Percentiles rank a stretch among this genome's conserved stretches.
These are phyloP conservation scores for Vickermania spadyakhi DNA, from an alignment of 208 protist genomes.

Conservation along the genomic window DNA sequence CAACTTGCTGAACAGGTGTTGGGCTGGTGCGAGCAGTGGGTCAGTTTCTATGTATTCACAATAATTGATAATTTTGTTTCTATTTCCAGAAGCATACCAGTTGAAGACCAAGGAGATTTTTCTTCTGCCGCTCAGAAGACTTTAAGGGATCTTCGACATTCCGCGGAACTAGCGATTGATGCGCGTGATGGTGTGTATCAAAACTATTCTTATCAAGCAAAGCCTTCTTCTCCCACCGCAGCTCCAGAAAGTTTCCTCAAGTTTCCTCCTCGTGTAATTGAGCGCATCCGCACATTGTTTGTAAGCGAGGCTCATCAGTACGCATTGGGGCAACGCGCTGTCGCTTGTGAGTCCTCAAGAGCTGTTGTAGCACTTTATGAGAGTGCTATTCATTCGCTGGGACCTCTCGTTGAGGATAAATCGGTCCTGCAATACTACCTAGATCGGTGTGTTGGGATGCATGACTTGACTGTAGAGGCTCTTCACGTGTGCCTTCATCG, in stretches of 20 bases:
- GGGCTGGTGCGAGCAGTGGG: slow-evolving; percentile 56
- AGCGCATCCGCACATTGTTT: slow-evolving; percentile 37
- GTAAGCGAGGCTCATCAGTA: slow-evolving; percentile 48
- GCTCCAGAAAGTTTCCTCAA: slow-evolving; percentile 7
- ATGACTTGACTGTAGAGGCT: slow-evolving; percentile 44
- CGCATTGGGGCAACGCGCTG: slow-evolving; percentile 40
- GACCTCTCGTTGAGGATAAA: slow-evolving; percentile 38
- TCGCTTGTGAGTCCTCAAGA: slow-evolving; percentile 47
- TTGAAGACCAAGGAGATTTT: slow-evolving; percentile 72
- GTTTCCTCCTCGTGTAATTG: slow-evolving; percentile 66
- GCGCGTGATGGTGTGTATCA: slow-evolving; percentile 22
- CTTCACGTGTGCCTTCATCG: slow-evolving; percentile 76
- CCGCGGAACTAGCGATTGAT: slow-evolving; percentile 27
- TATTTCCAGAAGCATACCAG: slow-evolving; percentile 47
- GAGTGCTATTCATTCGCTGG: slow-evolving; percentile 35
- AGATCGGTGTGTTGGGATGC: slow-evolving; percentile 26
- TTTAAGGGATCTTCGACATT: slow-evolving; percentile 35
- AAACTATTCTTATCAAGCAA: slow-evolving; percentile 6
- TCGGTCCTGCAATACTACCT: slow-evolving; percentile 23
- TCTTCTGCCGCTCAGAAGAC: slow-evolving; percentile 27
- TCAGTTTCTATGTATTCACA: slow-evolving; percentile 67
- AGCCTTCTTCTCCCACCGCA: slow-evolving; percentile 5
- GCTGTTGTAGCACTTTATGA: slow-evolving; percentile 57
- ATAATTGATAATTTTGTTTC: slow-evolving; percentile 83
- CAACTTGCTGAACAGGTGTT: slow-evolving; percentile 62